Evolutionary conservation across 1,284 basidiomycete species (phyloP).

Genomic region (Meripilus lineatus): DNA sequence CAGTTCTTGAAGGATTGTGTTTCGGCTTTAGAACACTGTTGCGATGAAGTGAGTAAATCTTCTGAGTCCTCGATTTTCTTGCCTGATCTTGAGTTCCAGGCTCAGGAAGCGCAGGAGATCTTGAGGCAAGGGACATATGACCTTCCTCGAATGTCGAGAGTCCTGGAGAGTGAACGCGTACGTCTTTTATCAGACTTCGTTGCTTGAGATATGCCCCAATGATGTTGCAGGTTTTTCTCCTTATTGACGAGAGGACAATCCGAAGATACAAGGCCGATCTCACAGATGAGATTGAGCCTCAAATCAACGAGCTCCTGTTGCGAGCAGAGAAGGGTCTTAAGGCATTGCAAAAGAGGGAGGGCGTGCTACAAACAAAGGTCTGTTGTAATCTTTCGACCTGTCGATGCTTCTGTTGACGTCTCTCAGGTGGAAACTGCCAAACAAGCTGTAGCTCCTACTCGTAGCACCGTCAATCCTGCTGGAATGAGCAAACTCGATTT

Average conservation of each 20-base stretch:
- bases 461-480: constrained; percentile 41
- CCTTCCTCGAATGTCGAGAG: constrained; percentile 59
- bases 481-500: constrained; percentile 61
- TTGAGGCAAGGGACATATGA: constrained; percentile 66
- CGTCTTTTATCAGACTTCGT: constrained; percentile 10
- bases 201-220: background rate
- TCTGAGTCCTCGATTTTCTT: background rate
- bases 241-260: constrained; percentile 65
- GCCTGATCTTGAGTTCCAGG: constrained; percentile 31
- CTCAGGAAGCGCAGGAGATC: constrained; percentile 61
- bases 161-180: constrained; percentile 62
- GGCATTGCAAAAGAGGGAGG: constrained; percentile 53
- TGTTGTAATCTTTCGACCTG: background rate
- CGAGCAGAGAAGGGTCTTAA: constrained; percentile 66
- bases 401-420: background rate
- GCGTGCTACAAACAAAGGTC: constrained; percentile 56
- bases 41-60: constrained; percentile 49
- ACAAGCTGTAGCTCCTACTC: constrained; percentile 34
- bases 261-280: constrained; percentile 66
- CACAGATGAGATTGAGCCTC: constrained; percentile 74
- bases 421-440: constrained; percentile 49
- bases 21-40: constrained; percentile 68
- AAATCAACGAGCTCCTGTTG: constrained; percentile 64
- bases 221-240: constrained; percentile 54
- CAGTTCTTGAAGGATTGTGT: constrained; percentile 70